Evolutionary conservation across 176 grass and related monocot genomes (phyloP).

Genomic region (Stipa capillata): DNA sequence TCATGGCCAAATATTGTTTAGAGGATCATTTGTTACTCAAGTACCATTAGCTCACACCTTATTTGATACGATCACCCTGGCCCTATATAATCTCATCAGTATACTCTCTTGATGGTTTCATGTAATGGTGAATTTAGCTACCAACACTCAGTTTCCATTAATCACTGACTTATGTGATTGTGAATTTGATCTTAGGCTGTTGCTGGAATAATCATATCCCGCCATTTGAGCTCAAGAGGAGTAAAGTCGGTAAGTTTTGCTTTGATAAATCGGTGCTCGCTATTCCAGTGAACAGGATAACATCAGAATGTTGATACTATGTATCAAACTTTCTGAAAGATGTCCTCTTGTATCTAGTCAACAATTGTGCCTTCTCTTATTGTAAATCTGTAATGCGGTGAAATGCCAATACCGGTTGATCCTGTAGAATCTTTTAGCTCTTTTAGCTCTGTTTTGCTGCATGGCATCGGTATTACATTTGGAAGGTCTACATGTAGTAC

Average conservation of each 20-base stretch:
- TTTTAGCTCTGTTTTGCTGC: background rate
- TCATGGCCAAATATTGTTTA: constrained; percentile 1
- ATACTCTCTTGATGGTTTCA: background rate
- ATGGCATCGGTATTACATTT: background rate
- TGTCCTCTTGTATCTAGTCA: background rate
- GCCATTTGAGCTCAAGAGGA: constrained; percentile 60
- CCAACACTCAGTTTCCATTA: background rate
- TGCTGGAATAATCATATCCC: constrained; percentile 82
- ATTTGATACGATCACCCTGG: background rate
- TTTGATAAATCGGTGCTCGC: background rate
- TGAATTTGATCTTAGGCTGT: constrained; percentile 62
- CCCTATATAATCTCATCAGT: background rate
- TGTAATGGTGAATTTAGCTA: background rate
- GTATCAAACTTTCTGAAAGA: background rate
- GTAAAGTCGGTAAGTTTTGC: constrained; percentile 60
- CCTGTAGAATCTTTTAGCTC: background rate
- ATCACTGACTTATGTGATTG: background rate
- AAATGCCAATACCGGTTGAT: background rate
- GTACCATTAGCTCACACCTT: background rate
- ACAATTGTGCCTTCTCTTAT: background rate
- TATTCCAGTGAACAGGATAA: background rate
- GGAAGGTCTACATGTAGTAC: background rate
- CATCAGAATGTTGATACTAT: background rate
- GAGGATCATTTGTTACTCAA: background rate
- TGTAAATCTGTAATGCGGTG: background rate